Conservation (phyloP, 805 yeast genomes). For the Yarrowia deformans region DNA sequence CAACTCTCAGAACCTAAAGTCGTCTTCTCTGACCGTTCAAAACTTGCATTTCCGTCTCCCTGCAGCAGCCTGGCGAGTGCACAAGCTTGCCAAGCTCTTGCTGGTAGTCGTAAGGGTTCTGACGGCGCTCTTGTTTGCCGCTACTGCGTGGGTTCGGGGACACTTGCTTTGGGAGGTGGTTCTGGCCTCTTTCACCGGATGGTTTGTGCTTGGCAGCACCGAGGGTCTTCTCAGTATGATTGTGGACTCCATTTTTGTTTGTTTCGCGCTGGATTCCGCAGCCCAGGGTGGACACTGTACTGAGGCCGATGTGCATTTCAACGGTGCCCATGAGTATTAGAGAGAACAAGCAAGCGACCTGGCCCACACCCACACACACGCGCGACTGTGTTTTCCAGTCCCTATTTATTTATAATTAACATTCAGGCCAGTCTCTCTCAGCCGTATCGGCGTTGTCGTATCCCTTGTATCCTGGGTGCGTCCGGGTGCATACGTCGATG, state of each 20-base stretch:
- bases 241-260: conserved; percentile 51
- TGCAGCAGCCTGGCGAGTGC: conserved; percentile 48
- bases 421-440: not conserved
- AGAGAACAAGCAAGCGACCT: not conserved
- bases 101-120: conserved; percentile 51
- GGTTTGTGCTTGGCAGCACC: conserved; percentile 55
- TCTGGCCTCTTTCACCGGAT: conserved; percentile 53
- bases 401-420: conserved; percentile 28
- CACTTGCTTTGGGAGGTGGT: conserved; percentile 50
- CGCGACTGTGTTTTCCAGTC: conserved; percentile 14
- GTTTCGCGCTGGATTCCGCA: conserved; percentile 50
- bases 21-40: conserved; percentile 48
- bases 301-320: conserved; percentile 47
- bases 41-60: conserved; percentile 41
- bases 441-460: not conserved
- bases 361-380: not conserved
- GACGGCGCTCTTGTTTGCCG: conserved; percentile 51
- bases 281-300: conserved; percentile 47
- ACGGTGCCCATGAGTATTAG: conserved; percentile 38
- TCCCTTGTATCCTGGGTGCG: not conserved
- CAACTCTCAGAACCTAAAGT: conserved; percentile 48
- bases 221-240: conserved; percentile 53
- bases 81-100: conserved; percentile 51
- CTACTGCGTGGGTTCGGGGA: conserved; percentile 54
- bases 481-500: not conserved